Conservation (phyloP, 768 basidiomycete genomes). For the Pleurotus cornucopiae region DNA sequence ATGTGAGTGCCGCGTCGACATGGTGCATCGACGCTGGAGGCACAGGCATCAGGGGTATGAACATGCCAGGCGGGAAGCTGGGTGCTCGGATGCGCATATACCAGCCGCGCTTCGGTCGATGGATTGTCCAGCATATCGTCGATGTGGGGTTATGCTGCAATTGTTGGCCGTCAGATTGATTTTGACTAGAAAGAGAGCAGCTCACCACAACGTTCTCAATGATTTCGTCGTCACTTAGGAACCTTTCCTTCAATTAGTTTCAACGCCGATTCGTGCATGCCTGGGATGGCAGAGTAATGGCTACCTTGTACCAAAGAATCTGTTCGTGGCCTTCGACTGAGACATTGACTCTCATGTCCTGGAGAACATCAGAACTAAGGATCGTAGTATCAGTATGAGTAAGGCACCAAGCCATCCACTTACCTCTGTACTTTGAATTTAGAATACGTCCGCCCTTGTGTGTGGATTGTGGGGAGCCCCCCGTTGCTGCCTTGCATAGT, state of each 20-base stretch:
- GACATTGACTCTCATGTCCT: constrained; percentile 65
- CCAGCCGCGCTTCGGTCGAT: constrained; percentile 80
- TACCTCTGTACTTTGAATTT: constrained; percentile 4
- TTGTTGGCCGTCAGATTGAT: not conserved
- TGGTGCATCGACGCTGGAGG: constrained; percentile 42
- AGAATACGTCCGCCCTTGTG: not conserved
- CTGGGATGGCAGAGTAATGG: constrained; percentile 9
- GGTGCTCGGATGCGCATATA: constrained; percentile 77
- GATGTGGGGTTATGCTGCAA: constrained; percentile 64
- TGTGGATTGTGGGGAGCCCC: not conserved
- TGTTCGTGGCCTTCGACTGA: constrained; percentile 50
- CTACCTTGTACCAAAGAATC: constrained; percentile 74
- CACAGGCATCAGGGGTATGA: constrained; percentile 51
- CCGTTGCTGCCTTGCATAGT: not conserved
- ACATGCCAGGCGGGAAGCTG: constrained; percentile 58
- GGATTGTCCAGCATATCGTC: constrained; percentile 69
- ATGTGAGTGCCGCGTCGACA: constrained; percentile 46
- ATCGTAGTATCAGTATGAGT: not conserved
- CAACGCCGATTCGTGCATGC: not conserved
- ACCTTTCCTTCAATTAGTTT: constrained; percentile 54
- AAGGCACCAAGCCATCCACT: not conserved
- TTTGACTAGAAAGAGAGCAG: constrained; percentile 11
- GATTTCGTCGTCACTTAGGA: constrained; percentile 69
- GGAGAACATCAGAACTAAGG: constrained; percentile 67
- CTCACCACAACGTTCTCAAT: constrained; percentile 70